These are phyloP conservation scores for Quercus tomentella DNA, from an alignment of 331 rosid genomes.

Conservation along the genomic window DNA sequence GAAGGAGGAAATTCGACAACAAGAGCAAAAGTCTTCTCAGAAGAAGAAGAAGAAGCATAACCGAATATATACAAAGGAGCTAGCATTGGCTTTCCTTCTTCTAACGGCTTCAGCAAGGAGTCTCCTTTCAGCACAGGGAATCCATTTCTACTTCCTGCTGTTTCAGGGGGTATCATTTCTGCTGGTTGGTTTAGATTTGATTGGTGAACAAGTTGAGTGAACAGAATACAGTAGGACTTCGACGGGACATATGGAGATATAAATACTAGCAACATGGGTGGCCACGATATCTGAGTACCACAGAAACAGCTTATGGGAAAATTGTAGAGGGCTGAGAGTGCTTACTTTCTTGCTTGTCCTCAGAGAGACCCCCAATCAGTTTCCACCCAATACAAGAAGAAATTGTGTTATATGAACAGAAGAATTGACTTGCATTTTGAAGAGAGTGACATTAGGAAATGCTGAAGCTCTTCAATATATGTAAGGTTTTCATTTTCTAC, in stretches of 20 bases:
- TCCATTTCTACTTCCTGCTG: conserved; percentile 89
- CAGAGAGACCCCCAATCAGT: conserved; percentile 23
- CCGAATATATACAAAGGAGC: conserved; percentile 77
- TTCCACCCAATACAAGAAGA: conserved; percentile 25
- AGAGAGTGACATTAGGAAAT: conserved; percentile 7
- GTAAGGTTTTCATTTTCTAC: conserved; percentile 16
- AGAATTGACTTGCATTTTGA: conserved; percentile 13
- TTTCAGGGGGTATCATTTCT: conserved; percentile 86
- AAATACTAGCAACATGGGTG: conserved; percentile 26
- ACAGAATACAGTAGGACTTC: conserved; percentile 2
- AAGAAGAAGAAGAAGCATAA: conserved; percentile 69
- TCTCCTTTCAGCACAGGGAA: conserved; percentile 87
- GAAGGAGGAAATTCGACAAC: conserved; percentile 56
- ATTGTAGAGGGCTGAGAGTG: conserved; percentile 19
- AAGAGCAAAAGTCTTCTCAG: conserved; percentile 38
- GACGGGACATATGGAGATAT: conserved; percentile 18
- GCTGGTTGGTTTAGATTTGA: conserved; percentile 79
- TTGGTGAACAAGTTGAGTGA: conserved; percentile 83
- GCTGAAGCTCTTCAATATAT: conserved; percentile 32
- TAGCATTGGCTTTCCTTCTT: conserved; percentile 75
- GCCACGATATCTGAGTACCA: conserved; percentile 10
- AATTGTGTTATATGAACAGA: conserved; percentile 21
- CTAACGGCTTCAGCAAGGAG: conserved; percentile 90
- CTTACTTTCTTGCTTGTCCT: conserved; percentile 26
- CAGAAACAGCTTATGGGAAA: neutral